Conservation (phyloP, 202 grass and related monocot genomes). For the Dendrocalamus latiflorus region DNA sequence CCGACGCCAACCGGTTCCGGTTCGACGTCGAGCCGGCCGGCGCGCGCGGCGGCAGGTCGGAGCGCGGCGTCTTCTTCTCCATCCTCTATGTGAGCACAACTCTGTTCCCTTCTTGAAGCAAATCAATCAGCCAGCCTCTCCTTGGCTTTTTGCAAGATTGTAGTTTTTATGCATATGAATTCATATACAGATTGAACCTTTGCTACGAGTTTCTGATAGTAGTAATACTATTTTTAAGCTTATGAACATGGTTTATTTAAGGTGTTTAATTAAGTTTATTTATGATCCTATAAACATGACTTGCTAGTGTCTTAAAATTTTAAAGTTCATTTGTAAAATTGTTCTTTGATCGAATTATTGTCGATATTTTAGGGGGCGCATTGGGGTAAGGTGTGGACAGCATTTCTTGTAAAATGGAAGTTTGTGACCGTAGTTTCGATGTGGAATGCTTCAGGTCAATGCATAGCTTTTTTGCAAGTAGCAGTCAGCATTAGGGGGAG, state of each 20-base stretch:
- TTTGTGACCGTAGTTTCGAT: slow-evolving; percentile 14
- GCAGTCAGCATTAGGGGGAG: slow-evolving; percentile 28
- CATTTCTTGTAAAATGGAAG: slow-evolving; percentile 20
- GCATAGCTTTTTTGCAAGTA: slow-evolving; percentile 7
- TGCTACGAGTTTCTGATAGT: neutral
- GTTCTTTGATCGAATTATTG: neutral
- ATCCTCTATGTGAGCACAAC: slow-evolving; percentile 64
- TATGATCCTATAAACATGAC: neutral
- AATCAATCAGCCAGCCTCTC: neutral
- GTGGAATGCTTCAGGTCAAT: slow-evolving; percentile 40
- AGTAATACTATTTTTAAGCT: neutral
- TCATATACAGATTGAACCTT: neutral
- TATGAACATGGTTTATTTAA: neutral
- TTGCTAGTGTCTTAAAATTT: neutral
- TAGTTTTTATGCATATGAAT: neutral
- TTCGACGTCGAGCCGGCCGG: slow-evolving; percentile 16
- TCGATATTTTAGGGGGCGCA: neutral
- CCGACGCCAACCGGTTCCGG: slow-evolving; percentile 43
- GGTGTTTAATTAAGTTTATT: neutral
- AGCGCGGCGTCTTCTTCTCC: slow-evolving; percentile 52
- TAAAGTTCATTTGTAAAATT: neutral
- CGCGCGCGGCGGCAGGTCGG: neutral
- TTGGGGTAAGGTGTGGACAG: neutral
- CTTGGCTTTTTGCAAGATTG: neutral
- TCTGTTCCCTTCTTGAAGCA: neutral